Base-by-base conservation (phyloP, 2,329 filamentous ascomycete genomes). In the Phyllosticta citrichinensis region DNA sequence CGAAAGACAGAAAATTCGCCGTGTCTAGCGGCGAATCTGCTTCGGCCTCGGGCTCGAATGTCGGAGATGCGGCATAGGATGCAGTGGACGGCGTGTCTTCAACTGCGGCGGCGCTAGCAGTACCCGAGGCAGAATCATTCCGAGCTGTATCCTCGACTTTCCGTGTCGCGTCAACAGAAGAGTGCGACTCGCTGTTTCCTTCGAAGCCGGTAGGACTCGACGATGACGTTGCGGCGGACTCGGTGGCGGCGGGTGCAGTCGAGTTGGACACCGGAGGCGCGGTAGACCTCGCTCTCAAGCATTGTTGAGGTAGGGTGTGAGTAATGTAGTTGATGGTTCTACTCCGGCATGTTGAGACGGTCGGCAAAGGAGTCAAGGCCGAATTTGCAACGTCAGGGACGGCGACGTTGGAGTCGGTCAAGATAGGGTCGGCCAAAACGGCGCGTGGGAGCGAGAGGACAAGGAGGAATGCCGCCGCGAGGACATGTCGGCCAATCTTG, bases 1-100 rank as follows among this genome's bases (percentile, higher is more conserved):
- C 94, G 68, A 99, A 99, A 0, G 94, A 97, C 68, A 97, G 85
- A 72, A 97, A 97, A 6, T 91, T 87, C 54, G 87, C 83, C 66
- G 89, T 88, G 68, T 90, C 87, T 11, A 88, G 78, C 0, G 83
- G 80, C 1, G 84, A 86, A 55, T 88, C 87, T 5, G 80, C 79
- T 62, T 88, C 86, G 17, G 78, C 70, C 60, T 85, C 81, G 17
- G 75, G 67, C 12, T 76, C 69, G 17, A 70, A 40, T 14, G 11
- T 5, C 12, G 33, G 33, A 40, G 33, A 40, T 5, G 33, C 11
- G 5, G 33, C 33, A 12, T 40, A 10, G 14, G 33, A 30, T 30
- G 27, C 27, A 30, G 27, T 30, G 6, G 27, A 12, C 33, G 9
- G 33, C 33, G 33, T 40, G 11, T 12, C 14, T 40, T 40, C 9